Base-by-base conservation (phyloP, 805 yeast species). In the Saturnispora gosingensis region DNA sequence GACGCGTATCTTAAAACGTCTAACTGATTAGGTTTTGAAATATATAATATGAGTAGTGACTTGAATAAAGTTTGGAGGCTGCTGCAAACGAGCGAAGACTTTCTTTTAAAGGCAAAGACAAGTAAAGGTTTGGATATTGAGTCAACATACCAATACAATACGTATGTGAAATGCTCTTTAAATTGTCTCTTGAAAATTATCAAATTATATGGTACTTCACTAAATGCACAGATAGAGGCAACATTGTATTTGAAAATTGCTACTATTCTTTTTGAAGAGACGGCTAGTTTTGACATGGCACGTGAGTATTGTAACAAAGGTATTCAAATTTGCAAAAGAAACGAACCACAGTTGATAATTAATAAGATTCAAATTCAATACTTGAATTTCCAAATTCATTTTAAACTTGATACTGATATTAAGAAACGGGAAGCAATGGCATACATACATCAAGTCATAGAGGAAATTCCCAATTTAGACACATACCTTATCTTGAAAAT, bases 281-380 rank as follows among this genome's bases (percentile, higher is more conserved):
- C 81, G 0, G 62, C 61, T 3, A 69, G 71, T 54, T 55, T 63
- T 16, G 68, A 68, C 28, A 55, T 63, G 38, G 81, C 82, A 0
- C 72, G 72, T 15, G 69, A 67, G 10, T 70, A 60, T 46, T 59
- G 66, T 45, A 50, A 53, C 18, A 59, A 59, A 61, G 63, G 67
- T 57, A 30, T 69, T 53, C 61, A 62, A 34, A 45, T 63, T 30
- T 56, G 60, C 25, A 34, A 53, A 18, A 53, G 58, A 34, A 53
- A 58, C n/a, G 59, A 66, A 53, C 56, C 66, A 35, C 53, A 64
- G 6, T 28, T 54, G 18, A 49, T 54, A 3, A 43, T 54, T 6
- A 39, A 63, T 24, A 61, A 61, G 42, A 61, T 73, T 32, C 58
- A 62, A 43, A 54, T 69, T 15, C 76, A 73, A 50, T 59, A 70